A percentile compares a stretch with the other conserved stretches of the same genome.
Conservation (phyloP, 306 rosid genomes). For the Castanea sativa region DNA sequence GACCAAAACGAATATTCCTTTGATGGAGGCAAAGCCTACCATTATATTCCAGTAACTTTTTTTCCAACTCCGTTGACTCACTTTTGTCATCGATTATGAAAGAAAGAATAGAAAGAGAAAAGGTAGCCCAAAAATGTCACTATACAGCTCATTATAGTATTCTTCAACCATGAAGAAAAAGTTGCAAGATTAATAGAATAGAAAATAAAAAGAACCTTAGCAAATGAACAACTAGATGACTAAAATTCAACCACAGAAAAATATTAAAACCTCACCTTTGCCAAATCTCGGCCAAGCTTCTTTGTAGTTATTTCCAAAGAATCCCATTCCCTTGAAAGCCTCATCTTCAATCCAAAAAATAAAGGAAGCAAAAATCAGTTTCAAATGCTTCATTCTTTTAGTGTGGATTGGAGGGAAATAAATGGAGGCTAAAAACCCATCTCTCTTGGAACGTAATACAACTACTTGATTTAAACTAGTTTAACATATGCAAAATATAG, state of each 20-base stretch:
- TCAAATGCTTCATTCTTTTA: not conserved
- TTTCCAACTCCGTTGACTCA: not conserved
- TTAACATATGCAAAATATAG: not conserved
- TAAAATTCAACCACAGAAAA: not conserved
- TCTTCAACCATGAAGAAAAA: not conserved
- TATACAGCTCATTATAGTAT: too few species aligned
- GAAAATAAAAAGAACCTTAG: not conserved
- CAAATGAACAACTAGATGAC: not conserved
- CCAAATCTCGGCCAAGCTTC: constrained; percentile 78
- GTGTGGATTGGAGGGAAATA: not conserved
- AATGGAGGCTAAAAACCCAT: not conserved
- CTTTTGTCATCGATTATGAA: not conserved
- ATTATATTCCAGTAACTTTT: not conserved
- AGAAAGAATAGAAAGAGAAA: not conserved
- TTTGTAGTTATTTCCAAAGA: constrained; percentile 61
- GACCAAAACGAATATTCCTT: not conserved
- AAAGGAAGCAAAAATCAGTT: not conserved
- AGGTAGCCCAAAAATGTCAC: not conserved
- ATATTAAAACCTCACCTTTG: constrained; percentile 49
- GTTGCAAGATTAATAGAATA: not conserved
- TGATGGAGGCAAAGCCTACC: not conserved
- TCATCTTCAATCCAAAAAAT: constrained; percentile 44
- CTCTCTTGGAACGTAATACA: not conserved
- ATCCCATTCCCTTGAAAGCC: constrained; percentile 71
- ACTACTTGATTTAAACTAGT: not conserved